Conservation (phyloP, 371 early-diverging fungal genomes). For the Nosema bombycis region DNA sequence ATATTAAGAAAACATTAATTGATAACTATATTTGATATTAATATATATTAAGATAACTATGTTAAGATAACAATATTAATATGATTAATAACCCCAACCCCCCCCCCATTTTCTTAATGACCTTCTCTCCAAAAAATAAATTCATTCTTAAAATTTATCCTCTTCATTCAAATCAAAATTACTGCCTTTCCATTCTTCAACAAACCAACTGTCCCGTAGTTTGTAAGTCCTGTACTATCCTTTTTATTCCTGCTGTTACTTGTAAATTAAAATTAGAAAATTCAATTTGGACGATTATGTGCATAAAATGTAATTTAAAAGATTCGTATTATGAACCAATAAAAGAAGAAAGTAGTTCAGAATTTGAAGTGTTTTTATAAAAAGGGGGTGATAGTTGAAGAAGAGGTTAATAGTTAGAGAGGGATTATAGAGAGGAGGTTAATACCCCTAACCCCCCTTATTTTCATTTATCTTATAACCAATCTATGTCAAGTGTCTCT, state of each 20-base stretch:
- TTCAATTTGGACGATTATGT: background rate
- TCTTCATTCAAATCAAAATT: background rate
- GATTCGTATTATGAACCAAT: background rate
- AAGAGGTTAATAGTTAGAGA: too few species aligned
- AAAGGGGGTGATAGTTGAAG: too few species aligned
- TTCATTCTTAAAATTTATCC: background rate
- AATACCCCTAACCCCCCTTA: too few species aligned
- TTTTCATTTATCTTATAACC: too few species aligned
- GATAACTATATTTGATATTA: too few species aligned
- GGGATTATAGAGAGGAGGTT: too few species aligned
- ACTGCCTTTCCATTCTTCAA: background rate
- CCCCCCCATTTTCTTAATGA: background rate
- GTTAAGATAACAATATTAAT: too few species aligned
- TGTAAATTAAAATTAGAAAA: background rate
- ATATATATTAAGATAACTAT: too few species aligned
- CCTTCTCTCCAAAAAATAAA: background rate
- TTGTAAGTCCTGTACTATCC: background rate
- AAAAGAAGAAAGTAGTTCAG: background rate
- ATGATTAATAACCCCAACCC: background rate
- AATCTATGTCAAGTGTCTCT: background rate
- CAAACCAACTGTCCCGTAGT: background rate
- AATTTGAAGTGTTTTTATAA: background rate
- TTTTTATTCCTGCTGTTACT: background rate
- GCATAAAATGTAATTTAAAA: background rate
- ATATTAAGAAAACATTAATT: too few species aligned